Base-by-base conservation (phyloP, 2,329 filamentous ascomycete species). In the Clarireedia homoeocarpa region DNA sequence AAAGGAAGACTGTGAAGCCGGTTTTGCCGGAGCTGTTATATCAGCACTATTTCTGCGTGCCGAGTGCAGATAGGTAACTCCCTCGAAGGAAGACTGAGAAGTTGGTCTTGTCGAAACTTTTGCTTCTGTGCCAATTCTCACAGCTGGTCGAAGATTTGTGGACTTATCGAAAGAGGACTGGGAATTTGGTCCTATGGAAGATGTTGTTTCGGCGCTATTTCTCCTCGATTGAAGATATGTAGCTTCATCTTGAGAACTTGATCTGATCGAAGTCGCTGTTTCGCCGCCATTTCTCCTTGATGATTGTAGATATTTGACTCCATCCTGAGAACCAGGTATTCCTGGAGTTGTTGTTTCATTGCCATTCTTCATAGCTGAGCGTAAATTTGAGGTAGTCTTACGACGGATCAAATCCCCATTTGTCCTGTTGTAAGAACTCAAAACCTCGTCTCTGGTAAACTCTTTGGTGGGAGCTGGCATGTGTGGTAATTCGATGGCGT, bases 361-460 rank as follows among this genome's bases (percentile, higher is more conserved):
- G 20, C 51, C 27, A 50, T 17, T 40, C 56, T 15, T 48, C 42
- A 61, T 60, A 2, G 60, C 57, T 34, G 66, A 64, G 17, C 58
- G 61, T 34, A 66, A 34, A 51, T 59, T 58, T 23, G 65, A 56
- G 5, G 62, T 60, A 9, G 64, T 63, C 46, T 73, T 75, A 63
- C 74, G 80, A 53, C 75, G 72, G 60, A 69, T 69, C 20, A 77
- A 57, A 27, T 66, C 66, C 2, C 66, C 67, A 39, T 68, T 63
- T 57, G 61, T 45, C 61, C 62, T 65, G 24, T 53, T 63, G 55
- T 59, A 65, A 24, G 64, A 63, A 12, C 63, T 70, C 0, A 76
- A 72, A 42, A 90, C 73, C 53, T 89, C 83, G 2, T 85, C 83
- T 56, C 86, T 79, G 49, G 77, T 83, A 64, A 83, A 89, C 40